phyloP scores from a whole-genome alignment of 257 asterid genomes.

The Misopates orontium region DNA sequence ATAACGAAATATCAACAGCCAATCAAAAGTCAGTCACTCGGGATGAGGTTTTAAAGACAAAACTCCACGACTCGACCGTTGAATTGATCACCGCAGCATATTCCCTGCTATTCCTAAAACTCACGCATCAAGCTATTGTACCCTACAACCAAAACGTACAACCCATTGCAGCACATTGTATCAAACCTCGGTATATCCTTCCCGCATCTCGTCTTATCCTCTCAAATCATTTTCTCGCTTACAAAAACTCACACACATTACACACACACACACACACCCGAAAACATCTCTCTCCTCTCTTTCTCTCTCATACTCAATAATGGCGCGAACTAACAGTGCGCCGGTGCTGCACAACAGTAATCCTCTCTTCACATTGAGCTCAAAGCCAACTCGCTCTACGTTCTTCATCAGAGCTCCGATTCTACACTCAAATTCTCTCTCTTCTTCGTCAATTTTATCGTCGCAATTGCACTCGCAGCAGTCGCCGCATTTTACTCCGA shows the following conservation, averaged over 20 bases:
- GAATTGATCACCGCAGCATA: neutral
- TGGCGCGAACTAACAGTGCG: slow-evolving; percentile 49
- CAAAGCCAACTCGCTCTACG: slow-evolving; percentile 31
- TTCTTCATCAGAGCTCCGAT: slow-evolving; percentile 32
- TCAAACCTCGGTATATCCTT: slow-evolving; percentile 51
- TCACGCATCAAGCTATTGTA: slow-evolving; percentile 13
- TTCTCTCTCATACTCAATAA: slow-evolving; percentile 23
- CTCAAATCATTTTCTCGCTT: slow-evolving; percentile 22
- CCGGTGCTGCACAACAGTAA: slow-evolving; percentile 17
- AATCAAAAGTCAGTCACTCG: slow-evolving; percentile 35
- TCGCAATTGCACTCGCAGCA: slow-evolving; percentile 35
- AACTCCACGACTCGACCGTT: slow-evolving; percentile 29
- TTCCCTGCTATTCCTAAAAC: slow-evolving; percentile 26
- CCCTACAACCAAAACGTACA: slow-evolving; percentile 12
- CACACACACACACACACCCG: slow-evolving; percentile 13
- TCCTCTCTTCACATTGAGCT: slow-evolving; percentile 38
- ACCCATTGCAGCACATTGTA: slow-evolving; percentile 11
- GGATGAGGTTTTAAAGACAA: slow-evolving; percentile 34
- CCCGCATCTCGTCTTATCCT: slow-evolving; percentile 27
- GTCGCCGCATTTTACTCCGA: slow-evolving; percentile 13
- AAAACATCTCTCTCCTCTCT: slow-evolving; percentile 16
- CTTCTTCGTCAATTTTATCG: slow-evolving; percentile 11
- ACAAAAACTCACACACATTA: slow-evolving; percentile 22
- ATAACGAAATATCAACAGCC: slow-evolving; percentile 37
- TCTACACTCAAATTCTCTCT: slow-evolving; percentile 32